A percentile compares a stretch with the other conserved stretches of the same genome.
Evolutionary conservation across 2,329 filamentous ascomycete species (phyloP).

Genomic region (Herpotrichia juniperi): DNA sequence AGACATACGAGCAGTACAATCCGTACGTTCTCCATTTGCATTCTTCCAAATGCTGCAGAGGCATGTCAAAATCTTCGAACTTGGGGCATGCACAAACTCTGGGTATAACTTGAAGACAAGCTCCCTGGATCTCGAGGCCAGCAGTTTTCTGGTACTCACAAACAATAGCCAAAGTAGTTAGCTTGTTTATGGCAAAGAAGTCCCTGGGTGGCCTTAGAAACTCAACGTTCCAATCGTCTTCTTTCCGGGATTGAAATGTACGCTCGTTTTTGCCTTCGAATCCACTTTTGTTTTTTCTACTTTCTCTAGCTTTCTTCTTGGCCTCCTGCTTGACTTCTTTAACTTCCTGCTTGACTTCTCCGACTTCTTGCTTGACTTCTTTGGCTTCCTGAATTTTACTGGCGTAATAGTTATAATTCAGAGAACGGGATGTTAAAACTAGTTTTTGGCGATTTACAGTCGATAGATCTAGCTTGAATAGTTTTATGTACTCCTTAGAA

Average conservation of each 20-base stretch:
- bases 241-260: neutral
- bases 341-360: no score
- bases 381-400: no score
- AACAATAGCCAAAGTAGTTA: neutral
- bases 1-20: neutral
- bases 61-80: neutral
- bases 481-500: neutral
- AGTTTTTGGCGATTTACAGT: neutral
- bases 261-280: no score
- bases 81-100: neutral
- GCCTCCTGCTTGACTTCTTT: no score
- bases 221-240: neutral
- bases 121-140: neutral
- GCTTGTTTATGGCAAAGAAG: neutral
- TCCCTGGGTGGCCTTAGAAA: neutral
- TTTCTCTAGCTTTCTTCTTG: no score
- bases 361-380: no score
- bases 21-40: neutral
- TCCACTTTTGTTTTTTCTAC: neutral
- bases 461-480: neutral
- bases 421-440: neutral
- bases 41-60: neutral
- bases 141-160: neutral
- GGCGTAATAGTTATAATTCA: no score
- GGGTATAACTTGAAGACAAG: neutral